phyloP scores from a whole-genome alignment of 225 moss, liverwort and hornwort species.

The Rhytidiadelphus loreus region DNA sequence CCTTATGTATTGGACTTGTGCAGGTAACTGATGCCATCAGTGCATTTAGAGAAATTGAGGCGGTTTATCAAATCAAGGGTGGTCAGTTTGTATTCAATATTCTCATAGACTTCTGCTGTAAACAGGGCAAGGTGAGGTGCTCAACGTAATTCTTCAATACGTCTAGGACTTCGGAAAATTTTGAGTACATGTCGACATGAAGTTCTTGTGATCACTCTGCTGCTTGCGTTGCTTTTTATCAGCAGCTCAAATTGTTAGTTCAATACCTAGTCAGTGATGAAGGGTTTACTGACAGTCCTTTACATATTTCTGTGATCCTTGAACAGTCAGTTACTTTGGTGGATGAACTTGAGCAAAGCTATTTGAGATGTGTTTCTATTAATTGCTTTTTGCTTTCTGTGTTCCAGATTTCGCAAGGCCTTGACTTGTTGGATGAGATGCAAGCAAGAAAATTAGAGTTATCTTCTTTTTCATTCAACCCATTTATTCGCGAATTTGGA shows the following conservation, averaged over 20 bases:
- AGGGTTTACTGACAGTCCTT: background rate
- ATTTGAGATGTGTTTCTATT: background rate
- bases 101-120: slow-evolving; percentile 50
- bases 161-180: background rate
- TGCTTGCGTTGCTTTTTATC: background rate
- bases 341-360: background rate
- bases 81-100: slow-evolving; percentile 26
- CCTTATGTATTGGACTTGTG: background rate
- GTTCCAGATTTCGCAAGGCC: slow-evolving; percentile 44
- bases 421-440: slow-evolving; percentile 76
- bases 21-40: slow-evolving; percentile 39
- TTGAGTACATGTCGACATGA: background rate
- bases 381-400: background rate
- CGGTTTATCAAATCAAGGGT: slow-evolving; percentile 15
- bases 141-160: background rate
- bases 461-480: slow-evolving; percentile 39
- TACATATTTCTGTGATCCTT: background rate
- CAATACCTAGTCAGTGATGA: background rate
- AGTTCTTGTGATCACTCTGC: background rate
- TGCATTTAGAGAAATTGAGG: slow-evolving; percentile 47
- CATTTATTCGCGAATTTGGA: slow-evolving; percentile 52
- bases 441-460: slow-evolving; percentile 30
- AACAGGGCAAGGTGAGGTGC: slow-evolving; percentile 42
- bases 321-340: background rate
- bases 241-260: background rate